Conservation (phyloP, 176 grass and related monocot genomes). For the Carex parvula region DNA sequence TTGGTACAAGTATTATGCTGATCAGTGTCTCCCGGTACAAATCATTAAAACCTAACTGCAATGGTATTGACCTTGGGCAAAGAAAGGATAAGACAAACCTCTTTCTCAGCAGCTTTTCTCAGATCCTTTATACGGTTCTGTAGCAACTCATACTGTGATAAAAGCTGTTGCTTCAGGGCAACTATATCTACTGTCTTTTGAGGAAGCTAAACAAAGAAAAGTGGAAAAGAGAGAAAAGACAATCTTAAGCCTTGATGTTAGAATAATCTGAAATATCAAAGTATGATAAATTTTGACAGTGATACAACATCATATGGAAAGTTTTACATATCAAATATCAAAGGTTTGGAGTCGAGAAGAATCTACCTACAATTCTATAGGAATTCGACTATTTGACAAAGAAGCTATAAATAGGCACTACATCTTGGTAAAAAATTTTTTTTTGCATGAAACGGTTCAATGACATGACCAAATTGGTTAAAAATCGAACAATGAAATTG, state of each 20-base stretch:
- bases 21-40: background rate
- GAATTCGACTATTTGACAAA: background rate
- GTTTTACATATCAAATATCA: background rate
- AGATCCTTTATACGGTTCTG: conserved; percentile 77
- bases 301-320: background rate
- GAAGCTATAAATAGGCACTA: background rate
- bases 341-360: background rate
- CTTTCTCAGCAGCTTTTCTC: conserved; percentile 64
- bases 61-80: background rate
- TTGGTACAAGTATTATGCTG: background rate
- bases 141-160: conserved; percentile 91
- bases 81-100: conserved; percentile 48
- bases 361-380: background rate
- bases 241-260: conserved; percentile 18
- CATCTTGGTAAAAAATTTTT: background rate
- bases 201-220: conserved; percentile 60
- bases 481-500: conserved; percentile 7
- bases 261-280: background rate
- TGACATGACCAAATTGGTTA: background rate
- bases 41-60: background rate
- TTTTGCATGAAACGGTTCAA: background rate
- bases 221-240: background rate
- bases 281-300: background rate
- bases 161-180: conserved; percentile 76
- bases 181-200: conserved; percentile 65